These are phyloP conservation scores for Dillenia turbinata DNA, from an alignment of 164 flowering plant genomes.

Conservation along the genomic window DNA sequence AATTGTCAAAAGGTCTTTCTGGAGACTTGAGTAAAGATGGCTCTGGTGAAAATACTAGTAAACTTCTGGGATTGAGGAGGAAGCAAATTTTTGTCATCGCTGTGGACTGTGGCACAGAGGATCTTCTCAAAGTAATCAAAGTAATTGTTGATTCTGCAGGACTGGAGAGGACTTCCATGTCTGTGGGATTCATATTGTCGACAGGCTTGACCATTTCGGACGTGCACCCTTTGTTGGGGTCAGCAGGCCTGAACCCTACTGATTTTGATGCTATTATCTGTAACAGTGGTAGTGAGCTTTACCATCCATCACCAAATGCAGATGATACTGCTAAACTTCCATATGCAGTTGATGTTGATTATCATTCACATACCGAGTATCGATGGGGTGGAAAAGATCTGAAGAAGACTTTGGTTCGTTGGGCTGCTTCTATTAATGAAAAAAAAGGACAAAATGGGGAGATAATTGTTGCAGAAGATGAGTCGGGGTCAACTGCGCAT, in stretches of 20 bases:
- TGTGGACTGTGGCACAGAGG: constrained; percentile 50
- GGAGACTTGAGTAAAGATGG: constrained; percentile 36
- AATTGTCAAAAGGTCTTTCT: constrained; percentile 54
- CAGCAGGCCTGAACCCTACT: constrained; percentile 50
- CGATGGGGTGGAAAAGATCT: constrained; percentile 95
- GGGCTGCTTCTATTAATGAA: constrained; percentile 68
- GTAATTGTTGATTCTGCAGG: constrained; percentile 48
- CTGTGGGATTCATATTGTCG: constrained; percentile 72
- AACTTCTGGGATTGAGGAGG: constrained; percentile 68
- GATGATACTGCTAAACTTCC: constrained; percentile 48
- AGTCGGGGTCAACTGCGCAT: constrained; percentile 51
- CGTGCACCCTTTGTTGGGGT: constrained; percentile 47
- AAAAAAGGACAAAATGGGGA: constrained; percentile 48
- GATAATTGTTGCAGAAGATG: constrained; percentile 47
- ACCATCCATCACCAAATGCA: constrained; percentile 57
- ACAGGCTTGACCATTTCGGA: constrained; percentile 76
- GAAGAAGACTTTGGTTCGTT: constrained; percentile 77
- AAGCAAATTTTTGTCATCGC: constrained; percentile 69
- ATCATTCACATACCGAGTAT: constrained; percentile 84
- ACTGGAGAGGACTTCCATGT: constrained; percentile 54
- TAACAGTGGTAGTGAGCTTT: constrained; percentile 93
- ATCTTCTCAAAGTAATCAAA: constrained; percentile 35
- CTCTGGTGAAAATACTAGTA: constrained; percentile 41
- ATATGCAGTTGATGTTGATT: constrained; percentile 70
- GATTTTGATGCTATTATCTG: constrained; percentile 93